Evolutionary conservation across 805 yeast genomes (phyloP), one percentile per base, ranked within the genome.

Genomic region (Sungouiella blattae): DNA sequence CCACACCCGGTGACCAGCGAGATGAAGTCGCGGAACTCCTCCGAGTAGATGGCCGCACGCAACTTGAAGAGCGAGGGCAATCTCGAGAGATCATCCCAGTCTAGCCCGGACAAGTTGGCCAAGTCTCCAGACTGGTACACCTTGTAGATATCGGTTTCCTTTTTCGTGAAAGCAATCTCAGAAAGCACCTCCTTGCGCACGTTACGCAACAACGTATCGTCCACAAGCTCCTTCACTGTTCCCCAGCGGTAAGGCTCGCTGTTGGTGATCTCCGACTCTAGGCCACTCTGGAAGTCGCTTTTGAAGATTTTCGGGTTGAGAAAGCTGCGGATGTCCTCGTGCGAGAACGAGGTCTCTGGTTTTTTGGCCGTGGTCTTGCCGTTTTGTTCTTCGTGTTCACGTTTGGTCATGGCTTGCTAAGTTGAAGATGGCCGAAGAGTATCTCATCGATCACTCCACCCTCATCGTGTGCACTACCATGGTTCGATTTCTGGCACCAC

Each of bases 61-160:
- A 93, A 64, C 52, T 85, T 83, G 55, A 69, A 83, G 30, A 94
- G 58, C 7, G 83, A 80, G 5, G 95, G 88, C 34, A 93, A 65
- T 48, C 84, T 68, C 5, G 79, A 70, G 16, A 84, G 61, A 55
- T 91, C 95, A 36, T 78, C 76, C 69, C 80, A 72, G 43, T 87
- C 77, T 42, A 93, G 69, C 1, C 96, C 96, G 0, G 93, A 83
- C 28, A 93, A 62, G 57, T 93, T 94, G 27, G 96, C 96, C 47
- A 93, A 73, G 60, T 87, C 96, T 56, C 83, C 99, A 63, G 77
- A 85, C 67, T 81, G 97, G 64, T 63, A 80, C 20, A 91, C 95
- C 58, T 87, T 89, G 62, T 93, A 93, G 44, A 93, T 93, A 56
- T 93, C 99, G 0, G 99, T 93, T 60, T 94, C 99, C 59, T 94